These are phyloP conservation scores for Tolypocladium guangdongense DNA, from an alignment of 2,329 filamentous ascomycete species.

Conservation along the genomic window DNA sequence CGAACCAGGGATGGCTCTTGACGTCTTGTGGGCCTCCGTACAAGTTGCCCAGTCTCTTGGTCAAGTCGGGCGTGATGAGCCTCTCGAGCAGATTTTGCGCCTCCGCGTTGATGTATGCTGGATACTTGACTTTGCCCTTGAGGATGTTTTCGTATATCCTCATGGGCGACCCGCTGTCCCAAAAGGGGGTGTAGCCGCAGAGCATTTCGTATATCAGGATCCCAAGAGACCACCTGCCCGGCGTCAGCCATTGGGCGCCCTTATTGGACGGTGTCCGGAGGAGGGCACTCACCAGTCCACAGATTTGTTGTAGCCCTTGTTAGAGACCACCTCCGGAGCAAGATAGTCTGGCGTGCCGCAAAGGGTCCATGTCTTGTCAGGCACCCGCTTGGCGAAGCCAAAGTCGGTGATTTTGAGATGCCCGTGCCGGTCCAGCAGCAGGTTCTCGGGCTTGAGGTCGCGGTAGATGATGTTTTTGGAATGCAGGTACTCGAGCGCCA, in stretches of 20 bases:
- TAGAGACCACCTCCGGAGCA: slow-evolving; percentile 95
- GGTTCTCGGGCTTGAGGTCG: slow-evolving; percentile 90
- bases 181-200: slow-evolving; percentile 97
- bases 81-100: slow-evolving; percentile 87
- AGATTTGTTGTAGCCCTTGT: slow-evolving; percentile 98
- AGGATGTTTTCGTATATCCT: slow-evolving; percentile 99
- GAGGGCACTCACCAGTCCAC: slow-evolving; percentile 81
- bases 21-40: slow-evolving; percentile 86
- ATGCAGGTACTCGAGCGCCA: slow-evolving; percentile 92
- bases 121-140: slow-evolving; percentile 91
- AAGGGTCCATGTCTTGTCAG: slow-evolving; percentile 97
- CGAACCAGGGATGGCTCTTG: slow-evolving; percentile 92
- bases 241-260: not conserved
- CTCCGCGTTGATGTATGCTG: slow-evolving; percentile 87
- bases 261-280: not conserved
- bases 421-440: slow-evolving; percentile 83
- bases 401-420: slow-evolving; percentile 98
- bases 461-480: slow-evolving; percentile 94
- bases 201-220: slow-evolving; percentile 99
- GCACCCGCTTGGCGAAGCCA: slow-evolving; percentile 95
- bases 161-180: slow-evolving; percentile 95
- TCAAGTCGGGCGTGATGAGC: slow-evolving; percentile 88
- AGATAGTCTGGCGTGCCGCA: slow-evolving; percentile 97
- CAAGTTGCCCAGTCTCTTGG: slow-evolving; percentile 88
- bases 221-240: slow-evolving; percentile 86